Evolutionary conservation across 768 basidiomycete species (phyloP).

Genomic region (Phlebiopsis flavidoalba): DNA sequence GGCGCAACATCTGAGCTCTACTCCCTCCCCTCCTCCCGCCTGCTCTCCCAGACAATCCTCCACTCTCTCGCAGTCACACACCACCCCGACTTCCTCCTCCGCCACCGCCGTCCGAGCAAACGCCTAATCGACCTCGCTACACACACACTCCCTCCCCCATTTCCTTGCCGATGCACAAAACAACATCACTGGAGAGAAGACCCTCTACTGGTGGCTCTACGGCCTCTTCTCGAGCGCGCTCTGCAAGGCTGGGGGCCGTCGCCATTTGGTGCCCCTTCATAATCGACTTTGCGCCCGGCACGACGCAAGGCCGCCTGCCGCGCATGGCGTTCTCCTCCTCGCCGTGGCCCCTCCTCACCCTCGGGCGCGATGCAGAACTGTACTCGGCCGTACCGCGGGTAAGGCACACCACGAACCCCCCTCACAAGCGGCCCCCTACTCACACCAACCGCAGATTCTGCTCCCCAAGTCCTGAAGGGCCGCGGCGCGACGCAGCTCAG

Average conservation of each 20-base stretch:
- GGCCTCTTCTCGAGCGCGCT: slow-evolving; percentile 23
- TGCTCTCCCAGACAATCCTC: slow-evolving; percentile 27
- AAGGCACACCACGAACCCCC: not conserved
- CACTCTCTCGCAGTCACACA: slow-evolving; percentile 23
- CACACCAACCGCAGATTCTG: slow-evolving; percentile 25
- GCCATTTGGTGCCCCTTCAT: slow-evolving; percentile 19
- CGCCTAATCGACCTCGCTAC: slow-evolving; percentile 27
- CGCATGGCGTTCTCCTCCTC: slow-evolving; percentile 31
- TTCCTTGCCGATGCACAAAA: slow-evolving; percentile 25
- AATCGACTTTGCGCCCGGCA: not conserved
- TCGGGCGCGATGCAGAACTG: slow-evolving; percentile 28
- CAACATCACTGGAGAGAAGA: slow-evolving; percentile 33
- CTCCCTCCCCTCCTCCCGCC: slow-evolving; percentile 16
- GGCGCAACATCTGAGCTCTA: slow-evolving; percentile 6
- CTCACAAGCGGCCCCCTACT: not conserved
- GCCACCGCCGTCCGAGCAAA: slow-evolving; percentile 31
- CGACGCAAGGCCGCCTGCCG: slow-evolving; percentile 12
- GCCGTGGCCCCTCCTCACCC: slow-evolving; percentile 23
- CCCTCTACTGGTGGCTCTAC: slow-evolving; percentile 29
- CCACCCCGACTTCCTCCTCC: slow-evolving; percentile 34
- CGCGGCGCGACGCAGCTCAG: slow-evolving; percentile 31
- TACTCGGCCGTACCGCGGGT: slow-evolving; percentile 34
- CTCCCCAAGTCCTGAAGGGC: slow-evolving; percentile 27
- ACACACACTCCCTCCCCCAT: slow-evolving; percentile 24
- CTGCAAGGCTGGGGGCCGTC: slow-evolving; percentile 16